Evolutionary conservation across 768 basidiomycete species (phyloP).

Genomic region (Pisolithus tinctorius): DNA sequence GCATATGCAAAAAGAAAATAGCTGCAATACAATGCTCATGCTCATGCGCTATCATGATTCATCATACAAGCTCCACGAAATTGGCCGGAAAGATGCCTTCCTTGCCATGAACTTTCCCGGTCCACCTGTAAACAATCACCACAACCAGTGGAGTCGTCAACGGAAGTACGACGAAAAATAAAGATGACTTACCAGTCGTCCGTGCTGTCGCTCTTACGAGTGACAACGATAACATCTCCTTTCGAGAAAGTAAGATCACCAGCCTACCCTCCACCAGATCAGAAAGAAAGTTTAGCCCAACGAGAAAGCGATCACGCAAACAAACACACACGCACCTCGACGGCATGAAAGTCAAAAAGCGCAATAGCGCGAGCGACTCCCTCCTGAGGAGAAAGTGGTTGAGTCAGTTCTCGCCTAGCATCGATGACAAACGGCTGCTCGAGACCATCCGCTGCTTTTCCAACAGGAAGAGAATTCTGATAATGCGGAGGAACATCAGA

Average conservation of each 20-base stretch:
- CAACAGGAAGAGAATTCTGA: constrained; percentile 7
- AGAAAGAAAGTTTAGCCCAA: constrained; percentile 3
- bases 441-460: constrained; percentile 7
- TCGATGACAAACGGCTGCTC: constrained; percentile 30
- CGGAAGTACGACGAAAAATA: not conserved
- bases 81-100: constrained; percentile 79
- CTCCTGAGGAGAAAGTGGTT: constrained; percentile 45
- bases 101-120: constrained; percentile 51
- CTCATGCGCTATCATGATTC: not conserved
- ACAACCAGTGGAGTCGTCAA: not conserved
- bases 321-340: constrained; percentile 43
- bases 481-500: constrained; percentile 17
- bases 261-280: constrained; percentile 29
- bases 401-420: constrained; percentile 43
- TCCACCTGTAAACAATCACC: constrained; percentile 51
- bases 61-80: constrained; percentile 58
- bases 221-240: constrained; percentile 67
- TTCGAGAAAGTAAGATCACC: constrained; percentile 74
- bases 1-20: too few relatives aligned
- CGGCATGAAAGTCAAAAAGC: constrained; percentile 64
- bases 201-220: constrained; percentile 59
- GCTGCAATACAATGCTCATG: too few relatives aligned
- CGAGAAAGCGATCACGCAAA: not conserved
- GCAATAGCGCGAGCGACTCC: constrained; percentile 71
- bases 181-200: constrained; percentile 59